These are phyloP conservation scores for Bryoerythrophyllum caledonicum DNA, from an alignment of 225 moss, liverwort and hornwort genomes.

Conservation along the genomic window DNA sequence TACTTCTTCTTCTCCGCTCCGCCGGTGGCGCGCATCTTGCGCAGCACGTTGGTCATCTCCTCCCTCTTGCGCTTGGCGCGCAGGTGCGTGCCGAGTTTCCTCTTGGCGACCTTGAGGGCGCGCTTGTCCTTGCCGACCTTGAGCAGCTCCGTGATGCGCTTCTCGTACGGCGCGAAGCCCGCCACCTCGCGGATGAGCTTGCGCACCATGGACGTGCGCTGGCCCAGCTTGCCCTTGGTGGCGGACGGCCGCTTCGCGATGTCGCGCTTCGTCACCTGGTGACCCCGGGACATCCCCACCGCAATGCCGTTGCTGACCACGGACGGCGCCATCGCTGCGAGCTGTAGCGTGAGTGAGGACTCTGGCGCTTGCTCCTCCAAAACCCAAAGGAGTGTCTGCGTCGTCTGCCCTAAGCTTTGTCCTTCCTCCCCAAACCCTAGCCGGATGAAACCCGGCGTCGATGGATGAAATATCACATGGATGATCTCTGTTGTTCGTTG, in stretches of 20 bases:
- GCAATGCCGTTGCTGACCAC: slow-evolving; percentile 71
- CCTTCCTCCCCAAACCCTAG: neutral
- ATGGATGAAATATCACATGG: too few relatives aligned
- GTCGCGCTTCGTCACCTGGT: slow-evolving; percentile 66
- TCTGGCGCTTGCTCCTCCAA: neutral
- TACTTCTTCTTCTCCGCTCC: slow-evolving; percentile 58
- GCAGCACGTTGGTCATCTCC: slow-evolving; percentile 70
- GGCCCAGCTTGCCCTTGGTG: slow-evolving; percentile 64
- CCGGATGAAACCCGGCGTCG: neutral
- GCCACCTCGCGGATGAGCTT: slow-evolving; percentile 71
- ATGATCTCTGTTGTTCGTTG: too few relatives aligned
- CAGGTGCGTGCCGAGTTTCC: slow-evolving; percentile 76
- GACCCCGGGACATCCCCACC: slow-evolving; percentile 55
- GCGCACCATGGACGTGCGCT: slow-evolving; percentile 69
- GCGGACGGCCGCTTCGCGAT: slow-evolving; percentile 61
- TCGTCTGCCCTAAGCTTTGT: slow-evolving; percentile 11
- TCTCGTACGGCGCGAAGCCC: slow-evolving; percentile 79
- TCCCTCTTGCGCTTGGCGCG: slow-evolving; percentile 82
- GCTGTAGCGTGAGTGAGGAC: neutral
- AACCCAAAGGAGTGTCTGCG: neutral
- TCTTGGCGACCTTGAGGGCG: slow-evolving; percentile 73
- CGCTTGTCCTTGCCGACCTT: slow-evolving; percentile 82
- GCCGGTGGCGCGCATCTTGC: slow-evolving; percentile 62
- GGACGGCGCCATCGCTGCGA: slow-evolving; percentile 56
- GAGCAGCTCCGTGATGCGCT: slow-evolving; percentile 73